Evolutionary conservation across 768 basidiomycete species (phyloP), one percentile per base, ranked within the genome.

Genomic region (Trametes cinnabarina): DNA sequence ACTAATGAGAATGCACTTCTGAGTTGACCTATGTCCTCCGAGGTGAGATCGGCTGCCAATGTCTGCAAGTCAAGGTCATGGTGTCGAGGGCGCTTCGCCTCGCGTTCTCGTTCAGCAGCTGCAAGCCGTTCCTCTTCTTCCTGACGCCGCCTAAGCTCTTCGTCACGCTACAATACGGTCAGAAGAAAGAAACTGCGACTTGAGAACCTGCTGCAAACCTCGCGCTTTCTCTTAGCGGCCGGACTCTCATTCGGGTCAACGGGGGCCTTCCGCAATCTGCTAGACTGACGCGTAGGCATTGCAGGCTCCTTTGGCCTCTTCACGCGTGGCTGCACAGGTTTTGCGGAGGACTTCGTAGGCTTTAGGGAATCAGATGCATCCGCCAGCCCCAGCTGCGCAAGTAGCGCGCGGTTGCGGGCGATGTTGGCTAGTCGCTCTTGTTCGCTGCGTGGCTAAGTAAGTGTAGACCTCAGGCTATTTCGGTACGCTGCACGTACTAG

Each of bases 401-500:
- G 77, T 9, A 92, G 75, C 3, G 83, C 86, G 41, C 82, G 85
- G 68, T 94, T 94, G 49, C 88, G 81, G 12, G 88, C 90, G 43
- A 93, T 91, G 65, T 91, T 93, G 9, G 84, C 86, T 68, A 89
- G 85, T 19, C 91, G 85, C 63, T 91, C 87, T 20, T 80, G 73
- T 72, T 92, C 91, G 41, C 83, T 83, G 40, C 12, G 23, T 62
- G 35, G 40, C 28, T 23, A 32, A n/a, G 4, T 51, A 10, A 40
- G 44, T 49, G n/a, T 22, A 47, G 22, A 46, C 12, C 25, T 35
- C 40, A 7, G 2, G 1, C 25, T 46, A n/a, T n/a, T 3, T 14
- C 39, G 10, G 1, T 7, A 9, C 12, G 35, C 2, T 4, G n/a
- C 10, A 61, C 62, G 54, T 25, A 65, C 64, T 65, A 65, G 35